A percentile compares a stretch with the other conserved stretches of the same genome.
Evolutionary conservation across 2,329 filamentous ascomycete genomes (phyloP).

Genomic region (Didymella exigua): DNA sequence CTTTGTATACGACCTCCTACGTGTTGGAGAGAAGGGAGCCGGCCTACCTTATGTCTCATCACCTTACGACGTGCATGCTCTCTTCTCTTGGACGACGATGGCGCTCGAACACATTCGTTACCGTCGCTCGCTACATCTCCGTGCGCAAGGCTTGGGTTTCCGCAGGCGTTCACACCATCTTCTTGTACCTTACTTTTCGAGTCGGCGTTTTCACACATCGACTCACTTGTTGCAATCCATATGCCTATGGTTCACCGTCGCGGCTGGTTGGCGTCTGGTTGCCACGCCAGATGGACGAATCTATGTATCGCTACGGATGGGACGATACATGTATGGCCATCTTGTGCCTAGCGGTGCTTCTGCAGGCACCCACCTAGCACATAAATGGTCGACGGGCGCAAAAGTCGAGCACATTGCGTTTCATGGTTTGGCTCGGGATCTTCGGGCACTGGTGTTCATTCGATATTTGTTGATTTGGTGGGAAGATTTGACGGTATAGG

Average conservation of each 20-base stretch:
- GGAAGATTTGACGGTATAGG: conserved; percentile 4
- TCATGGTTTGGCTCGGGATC: conserved; percentile 1
- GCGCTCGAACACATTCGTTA: conserved; percentile 11
- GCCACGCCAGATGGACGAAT: conserved; percentile 2
- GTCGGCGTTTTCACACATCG: conserved; percentile 10
- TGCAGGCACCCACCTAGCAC: background rate
- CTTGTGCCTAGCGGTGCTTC: background rate
- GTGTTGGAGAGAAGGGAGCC: conserved; percentile 41
- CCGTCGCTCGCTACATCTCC: conserved; percentile 12
- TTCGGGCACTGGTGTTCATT: conserved; percentile 9
- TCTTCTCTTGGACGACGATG: conserved; percentile 16
- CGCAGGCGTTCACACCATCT: conserved; percentile 19
- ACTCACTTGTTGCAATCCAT: conserved; percentile 6
- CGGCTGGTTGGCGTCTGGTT: background rate
- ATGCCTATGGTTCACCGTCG: conserved; percentile 5
- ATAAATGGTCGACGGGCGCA: background rate
- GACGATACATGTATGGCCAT: conserved; percentile 8
- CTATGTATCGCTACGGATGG: conserved; percentile 9
- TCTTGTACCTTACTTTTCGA: conserved; percentile 35
- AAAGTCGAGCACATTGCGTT: conserved; percentile 8
- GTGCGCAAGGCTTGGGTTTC: conserved; percentile 16
- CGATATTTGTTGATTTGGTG: conserved; percentile 3
- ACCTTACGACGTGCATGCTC: conserved; percentile 38
- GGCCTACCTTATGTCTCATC: conserved; percentile 38
- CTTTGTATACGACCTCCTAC: conserved; percentile 27